Evolutionary conservation across 805 yeast genomes (phyloP), one percentile per base, ranked within the genome.

Genomic region (Ogataea corticis): DNA sequence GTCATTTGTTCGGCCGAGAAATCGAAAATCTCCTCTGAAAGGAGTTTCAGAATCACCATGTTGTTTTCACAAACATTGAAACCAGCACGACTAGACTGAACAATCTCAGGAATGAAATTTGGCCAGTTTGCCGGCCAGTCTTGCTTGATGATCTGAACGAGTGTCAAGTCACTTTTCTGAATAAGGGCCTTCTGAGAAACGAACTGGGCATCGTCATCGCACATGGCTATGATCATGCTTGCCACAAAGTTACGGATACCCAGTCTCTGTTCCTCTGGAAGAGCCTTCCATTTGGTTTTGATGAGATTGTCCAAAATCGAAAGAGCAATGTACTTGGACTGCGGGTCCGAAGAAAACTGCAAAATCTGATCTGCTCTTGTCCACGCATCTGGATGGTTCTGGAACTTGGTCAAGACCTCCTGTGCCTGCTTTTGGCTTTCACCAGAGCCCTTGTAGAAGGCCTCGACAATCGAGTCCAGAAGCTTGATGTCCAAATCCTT

Each of bases 51-150:
- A 48, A 94, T 91, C 50, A 83, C 82, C 98, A 94, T 92, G 69
- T 94, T 94, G 71, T 94, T 94, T 68, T 94, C 99, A 71, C 99
- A 94, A 42, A 94, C 97, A 59, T 90, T 92, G 66, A 87, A 81
- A 17, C 94, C 84, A 12, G 92, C 81, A 52, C 88, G 80, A 37
- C 95, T 83, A 52, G 96, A 84, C 49, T 77, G 79, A 38, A 92
- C 94, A 45, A 94, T 79, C 65, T 94, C 99, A 14, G 97, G 96
- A 41, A 94, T 86, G 60, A 94, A 94, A 58, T 85, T 87, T 15
- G 98, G 98, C 99, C 99, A 94, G 65, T 91, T 87, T 57, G 84
- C 88, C 28, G 99, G 99, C 99, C 99, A 94, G 65, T 94, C 99
- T 69, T 94, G 98, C 62, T 94, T 94, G 61, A 94, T 79, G 42